Conservation (phyloP, 192 early-diverging fungal genomes). For the Cladochytrium replicatum region DNA sequence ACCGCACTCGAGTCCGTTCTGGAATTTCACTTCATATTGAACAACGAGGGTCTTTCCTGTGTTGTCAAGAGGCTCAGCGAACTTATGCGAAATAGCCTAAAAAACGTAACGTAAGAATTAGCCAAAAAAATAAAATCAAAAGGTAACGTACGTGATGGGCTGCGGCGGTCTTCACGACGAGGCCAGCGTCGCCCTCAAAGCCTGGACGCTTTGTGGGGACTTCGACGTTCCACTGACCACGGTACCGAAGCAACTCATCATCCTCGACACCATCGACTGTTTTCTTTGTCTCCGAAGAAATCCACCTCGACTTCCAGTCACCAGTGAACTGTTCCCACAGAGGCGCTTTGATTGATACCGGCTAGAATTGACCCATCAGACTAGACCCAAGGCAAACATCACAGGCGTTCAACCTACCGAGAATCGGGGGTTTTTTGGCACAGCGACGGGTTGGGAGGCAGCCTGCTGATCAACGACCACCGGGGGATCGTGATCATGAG, state of each 20-base stretch:
- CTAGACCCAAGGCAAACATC: no score
- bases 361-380: slow-evolving; percentile 23
- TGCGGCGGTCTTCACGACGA: slow-evolving; percentile 72
- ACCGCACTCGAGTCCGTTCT: slow-evolving; percentile 77
- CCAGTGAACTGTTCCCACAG: slow-evolving; percentile 67
- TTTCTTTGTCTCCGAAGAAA: slow-evolving; percentile 57
- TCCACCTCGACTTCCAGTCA: slow-evolving; percentile 55
- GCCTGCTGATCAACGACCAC: no score
- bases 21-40: slow-evolving; percentile 87
- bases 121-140: slow-evolving; percentile 2
- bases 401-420: no score
- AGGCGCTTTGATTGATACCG: slow-evolving; percentile 46
- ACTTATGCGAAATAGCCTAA: slow-evolving; percentile 65
- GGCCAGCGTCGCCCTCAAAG: slow-evolving; percentile 56
- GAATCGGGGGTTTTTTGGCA: no score
- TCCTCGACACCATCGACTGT: slow-evolving; percentile 60
- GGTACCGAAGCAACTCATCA: slow-evolving; percentile 55
- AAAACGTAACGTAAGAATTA: not conserved
- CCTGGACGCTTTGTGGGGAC: slow-evolving; percentile 41
- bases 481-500: no score
- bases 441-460: no score
- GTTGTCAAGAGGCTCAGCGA: slow-evolving; percentile 61
- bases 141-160: slow-evolving; percentile 58
- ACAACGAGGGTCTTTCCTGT: slow-evolving; percentile 66
- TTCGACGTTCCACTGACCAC: slow-evolving; percentile 72